Conservation (phyloP, 768 basidiomycete species). For the Termitomyces sp. region DNA sequence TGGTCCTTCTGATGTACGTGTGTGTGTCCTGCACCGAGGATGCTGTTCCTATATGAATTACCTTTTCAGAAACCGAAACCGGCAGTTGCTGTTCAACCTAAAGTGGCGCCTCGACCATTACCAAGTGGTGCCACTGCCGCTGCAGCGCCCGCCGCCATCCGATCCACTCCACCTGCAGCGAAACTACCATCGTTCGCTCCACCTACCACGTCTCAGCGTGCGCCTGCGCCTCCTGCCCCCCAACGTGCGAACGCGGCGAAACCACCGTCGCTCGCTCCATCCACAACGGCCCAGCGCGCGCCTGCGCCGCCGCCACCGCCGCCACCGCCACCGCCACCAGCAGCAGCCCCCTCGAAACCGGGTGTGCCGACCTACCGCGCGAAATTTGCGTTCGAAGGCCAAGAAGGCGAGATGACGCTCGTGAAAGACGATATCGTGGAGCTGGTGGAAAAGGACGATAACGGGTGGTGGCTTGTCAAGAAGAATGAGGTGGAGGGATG, state of each 20-base stretch:
- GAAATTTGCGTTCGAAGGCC: slow-evolving; percentile 89
- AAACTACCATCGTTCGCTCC: slow-evolving; percentile 22
- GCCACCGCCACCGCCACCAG: slow-evolving; percentile 26
- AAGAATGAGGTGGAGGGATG: slow-evolving; percentile 81
- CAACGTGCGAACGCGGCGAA: background rate
- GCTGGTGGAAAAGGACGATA: slow-evolving; percentile 86
- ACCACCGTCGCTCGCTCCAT: slow-evolving; percentile 20
- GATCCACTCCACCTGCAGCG: no score
- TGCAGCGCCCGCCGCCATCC: slow-evolving; percentile 22
- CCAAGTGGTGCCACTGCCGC: slow-evolving; percentile 50
- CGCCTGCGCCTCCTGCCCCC: slow-evolving; percentile 38
- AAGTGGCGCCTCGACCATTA: slow-evolving; percentile 59
- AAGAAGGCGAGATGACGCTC: slow-evolving; percentile 87
- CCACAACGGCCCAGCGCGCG: slow-evolving; percentile 27
- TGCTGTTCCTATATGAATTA: background rate
- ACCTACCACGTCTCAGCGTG: slow-evolving; percentile 26
- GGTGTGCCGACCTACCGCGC: slow-evolving; percentile 76
- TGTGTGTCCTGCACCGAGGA: background rate
- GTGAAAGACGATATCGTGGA: slow-evolving; percentile 92
- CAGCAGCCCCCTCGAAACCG: slow-evolving; percentile 58
- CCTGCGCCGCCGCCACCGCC: slow-evolving; percentile 30
- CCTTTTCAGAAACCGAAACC: slow-evolving; percentile 44
- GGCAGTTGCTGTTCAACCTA: slow-evolving; percentile 34
- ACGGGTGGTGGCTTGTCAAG: slow-evolving; percentile 98
- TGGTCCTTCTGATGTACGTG: slow-evolving; percentile 58